A percentile compares a stretch with the other conserved stretches of the same genome.
Conservation (phyloP, 495 filamentous ascomycete genomes). For the Neurospora intermedia region DNA sequence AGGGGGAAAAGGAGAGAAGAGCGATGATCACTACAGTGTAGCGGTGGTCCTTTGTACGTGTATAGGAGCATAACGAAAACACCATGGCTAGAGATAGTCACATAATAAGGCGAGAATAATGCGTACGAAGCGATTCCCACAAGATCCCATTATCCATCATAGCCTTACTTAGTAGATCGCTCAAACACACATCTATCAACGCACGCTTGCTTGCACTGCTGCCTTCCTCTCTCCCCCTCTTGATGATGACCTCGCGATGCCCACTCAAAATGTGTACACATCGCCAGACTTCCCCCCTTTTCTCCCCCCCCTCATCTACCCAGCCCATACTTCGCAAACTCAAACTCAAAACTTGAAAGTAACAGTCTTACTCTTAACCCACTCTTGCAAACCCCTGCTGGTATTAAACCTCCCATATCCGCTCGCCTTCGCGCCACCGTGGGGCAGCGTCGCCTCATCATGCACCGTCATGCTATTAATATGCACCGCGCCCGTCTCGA, state of each 20-base stretch:
- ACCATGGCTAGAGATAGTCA: not conserved
- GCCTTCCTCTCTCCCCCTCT: not conserved
- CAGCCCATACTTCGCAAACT: too few relatives aligned
- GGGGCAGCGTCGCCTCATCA: slow-evolving; percentile 68
- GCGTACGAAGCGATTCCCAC: not conserved
- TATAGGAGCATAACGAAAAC: not conserved
- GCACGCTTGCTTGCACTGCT: not conserved
- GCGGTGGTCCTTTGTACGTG: not conserved
- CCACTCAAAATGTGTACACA: not conserved
- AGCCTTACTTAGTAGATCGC: not conserved
- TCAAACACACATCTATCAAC: not conserved
- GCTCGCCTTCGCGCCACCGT: slow-evolving; percentile 78
- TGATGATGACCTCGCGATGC: not conserved
- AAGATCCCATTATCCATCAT: not conserved
- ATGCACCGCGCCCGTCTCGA: slow-evolving; percentile 79
- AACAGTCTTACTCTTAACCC: slow-evolving; percentile 73
- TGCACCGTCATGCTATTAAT: slow-evolving; percentile 82
- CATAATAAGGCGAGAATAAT: not conserved
- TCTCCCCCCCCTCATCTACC: too few relatives aligned
- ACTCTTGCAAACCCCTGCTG: slow-evolving; percentile 50
- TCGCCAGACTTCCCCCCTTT: too few relatives aligned
- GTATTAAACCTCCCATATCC: slow-evolving; percentile 63
- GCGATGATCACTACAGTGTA: not conserved
- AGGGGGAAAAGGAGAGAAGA: not conserved
- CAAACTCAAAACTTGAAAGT: slow-evolving; percentile 48